Conservation (phyloP, 164 flowering plant genomes). For the Aristolochia fimbriata region DNA sequence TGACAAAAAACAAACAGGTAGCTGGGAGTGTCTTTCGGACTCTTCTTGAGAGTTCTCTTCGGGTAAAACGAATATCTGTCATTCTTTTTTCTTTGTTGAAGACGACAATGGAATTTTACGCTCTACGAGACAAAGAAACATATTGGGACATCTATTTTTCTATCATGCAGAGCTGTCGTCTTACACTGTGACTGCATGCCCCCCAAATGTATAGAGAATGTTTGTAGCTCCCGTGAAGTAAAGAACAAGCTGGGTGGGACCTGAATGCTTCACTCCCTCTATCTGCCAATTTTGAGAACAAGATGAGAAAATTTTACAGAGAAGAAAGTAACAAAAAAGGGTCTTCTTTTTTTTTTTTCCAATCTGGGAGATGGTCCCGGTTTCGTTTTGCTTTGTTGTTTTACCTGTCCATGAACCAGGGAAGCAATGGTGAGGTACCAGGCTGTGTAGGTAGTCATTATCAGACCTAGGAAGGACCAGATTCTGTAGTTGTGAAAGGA, state of each 20-base stretch:
- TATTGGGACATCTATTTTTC: no score
- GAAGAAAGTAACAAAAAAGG: background rate
- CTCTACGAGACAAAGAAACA: background rate
- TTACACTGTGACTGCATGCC: constrained; percentile 99
- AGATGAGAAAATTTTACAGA: background rate
- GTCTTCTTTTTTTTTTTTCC: background rate
- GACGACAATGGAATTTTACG: background rate
- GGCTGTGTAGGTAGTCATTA: constrained; percentile 97
- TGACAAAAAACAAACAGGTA: no score
- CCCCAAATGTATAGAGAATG: constrained; percentile 99
- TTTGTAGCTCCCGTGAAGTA: constrained; percentile 99
- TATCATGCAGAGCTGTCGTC: constrained; percentile 10
- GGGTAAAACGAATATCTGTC: no score
- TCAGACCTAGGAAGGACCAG: constrained; percentile 90
- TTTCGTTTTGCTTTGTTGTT: no score
- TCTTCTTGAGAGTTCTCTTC: no score
- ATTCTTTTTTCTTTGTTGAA: background rate
- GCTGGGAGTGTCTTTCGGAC: no score
- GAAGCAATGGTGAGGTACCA: constrained; percentile 97
- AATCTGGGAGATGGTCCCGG: background rate
- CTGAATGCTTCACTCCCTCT: constrained; percentile 86
- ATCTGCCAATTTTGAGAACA: constrained; percentile 28
- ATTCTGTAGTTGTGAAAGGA: constrained; percentile 98
- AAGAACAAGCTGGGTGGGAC: constrained; percentile 80
- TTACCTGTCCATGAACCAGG: constrained; percentile 89